A percentile compares a stretch with the other conserved stretches of the same genome.
Evolutionary conservation across 1,284 basidiomycete species (phyloP).

Genomic region (Ceraceosorus guamensis): DNA sequence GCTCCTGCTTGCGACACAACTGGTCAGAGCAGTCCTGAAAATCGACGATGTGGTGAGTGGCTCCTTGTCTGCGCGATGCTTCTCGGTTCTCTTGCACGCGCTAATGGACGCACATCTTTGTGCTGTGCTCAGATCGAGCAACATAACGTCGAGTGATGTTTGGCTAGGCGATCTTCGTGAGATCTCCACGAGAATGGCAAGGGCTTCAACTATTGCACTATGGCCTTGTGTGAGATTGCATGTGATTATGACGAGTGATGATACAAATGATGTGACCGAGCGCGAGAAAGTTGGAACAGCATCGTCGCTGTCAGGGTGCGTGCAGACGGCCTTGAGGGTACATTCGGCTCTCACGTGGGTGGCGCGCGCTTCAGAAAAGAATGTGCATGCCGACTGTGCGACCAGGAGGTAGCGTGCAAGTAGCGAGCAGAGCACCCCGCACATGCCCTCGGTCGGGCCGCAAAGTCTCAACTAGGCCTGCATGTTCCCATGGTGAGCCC

Average conservation of each 20-base stretch:
- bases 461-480: too few species aligned
- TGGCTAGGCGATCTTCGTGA: too few species aligned
- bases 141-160: slow-evolving; percentile 29
- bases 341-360: too few species aligned
- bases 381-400: too few species aligned
- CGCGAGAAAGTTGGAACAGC: too few species aligned
- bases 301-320: too few species aligned
- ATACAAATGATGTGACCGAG: background rate
- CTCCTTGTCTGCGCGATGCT: too few species aligned
- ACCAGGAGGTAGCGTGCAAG: background rate
- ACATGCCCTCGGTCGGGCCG: background rate
- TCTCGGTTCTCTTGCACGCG: background rate
- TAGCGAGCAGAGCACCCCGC: background rate
- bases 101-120: background rate
- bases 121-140: slow-evolving; percentile 24
- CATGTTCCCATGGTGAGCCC: too few species aligned
- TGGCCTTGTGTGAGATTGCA: background rate
- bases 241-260: background rate
- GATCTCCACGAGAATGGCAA: too few species aligned
- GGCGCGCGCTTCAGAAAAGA: too few species aligned
- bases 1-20: slow-evolving; percentile 92
- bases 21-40: slow-evolving; percentile 52
- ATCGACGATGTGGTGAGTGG: background rate
- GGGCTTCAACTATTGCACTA: too few species aligned
- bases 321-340: too few species aligned